Base-by-base conservation (phyloP, 75 land plant genomes). In the Chamaecyparis obtusa region DNA sequence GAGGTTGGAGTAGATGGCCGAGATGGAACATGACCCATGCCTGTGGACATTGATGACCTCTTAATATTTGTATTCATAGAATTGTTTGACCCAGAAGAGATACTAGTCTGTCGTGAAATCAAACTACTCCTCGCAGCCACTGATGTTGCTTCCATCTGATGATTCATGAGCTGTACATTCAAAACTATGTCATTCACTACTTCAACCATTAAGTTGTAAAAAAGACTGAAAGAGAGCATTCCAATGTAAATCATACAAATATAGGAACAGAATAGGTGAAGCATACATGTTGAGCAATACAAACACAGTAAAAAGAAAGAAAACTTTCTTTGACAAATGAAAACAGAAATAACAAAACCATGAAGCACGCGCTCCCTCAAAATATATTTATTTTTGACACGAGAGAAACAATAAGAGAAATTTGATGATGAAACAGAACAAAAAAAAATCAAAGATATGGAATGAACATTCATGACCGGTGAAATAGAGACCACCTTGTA, bases 111-210 rank as follows among this genome's bases (percentile, higher is more conserved):
- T 55, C 88, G 87, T 13, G 91, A 76, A 14, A 33, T 78, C 15
- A 89, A 76, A 85, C 48, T 91, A 84, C 81, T 86, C 74, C 95
- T 88, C 48, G 69, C 37, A 81, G 87, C 44, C 49, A 44, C 46
- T 21, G 83, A 81, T 81, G 83, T 46, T 36, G 88, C 55, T 76
- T 92, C 93, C 37, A 51, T 83, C 85, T 90, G 92, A 84, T 91
- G 87, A 69, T 90, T 91, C 56, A 93, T 89, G 41, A 94, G 88
- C 95, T 93, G 90, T 84, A 87, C 48, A 49, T 19, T 33, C 55
- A 55, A 56, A 57, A 57, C 15, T 19, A 21, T 19, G 32, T 24
- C 15, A 81, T n/a, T 46, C 9, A 81, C 83, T 14, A 81, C 10
- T 37, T 46, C n/a, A 43, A 9, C 48, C 44, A 44, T 80, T 80